Evolutionary conservation across 148 eudicot genomes (phyloP).

Genomic region (Vaccinium darrowii): DNA sequence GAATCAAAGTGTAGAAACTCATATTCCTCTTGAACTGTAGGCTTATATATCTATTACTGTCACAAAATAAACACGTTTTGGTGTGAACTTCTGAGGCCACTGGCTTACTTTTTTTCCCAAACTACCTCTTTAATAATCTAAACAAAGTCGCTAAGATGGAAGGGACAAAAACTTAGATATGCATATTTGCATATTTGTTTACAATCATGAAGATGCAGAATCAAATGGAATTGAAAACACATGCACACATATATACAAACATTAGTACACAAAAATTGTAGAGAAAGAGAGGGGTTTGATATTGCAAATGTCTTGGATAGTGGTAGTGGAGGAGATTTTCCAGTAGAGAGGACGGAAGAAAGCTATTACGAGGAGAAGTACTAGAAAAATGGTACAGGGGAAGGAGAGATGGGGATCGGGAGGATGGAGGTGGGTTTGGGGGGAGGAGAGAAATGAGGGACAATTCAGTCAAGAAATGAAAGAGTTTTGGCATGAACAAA

Average conservation of each 20-base stretch:
- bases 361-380: conserved; percentile 19
- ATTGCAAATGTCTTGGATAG: conserved; percentile 44
- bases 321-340: conserved; percentile 53
- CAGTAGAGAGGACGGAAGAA: conserved; percentile 45
- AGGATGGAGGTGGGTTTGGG: too few species aligned
- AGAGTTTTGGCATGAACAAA: too few species aligned
- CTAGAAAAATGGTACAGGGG: conserved; percentile 11
- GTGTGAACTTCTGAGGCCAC: not conserved
- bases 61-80: not conserved
- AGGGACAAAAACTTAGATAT: not conserved
- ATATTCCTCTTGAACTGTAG: not conserved
- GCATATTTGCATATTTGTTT: not conserved
- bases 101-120: not conserved
- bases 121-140: not conserved
- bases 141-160: not conserved
- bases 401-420: too few species aligned
- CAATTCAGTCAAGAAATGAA: too few species aligned
- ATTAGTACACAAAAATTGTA: too few species aligned
- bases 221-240: not conserved
- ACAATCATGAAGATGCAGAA: not conserved
- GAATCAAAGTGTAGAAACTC: not conserved
- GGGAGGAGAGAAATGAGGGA: too few species aligned
- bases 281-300: conserved; percentile 31
- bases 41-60: not conserved
- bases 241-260: not conserved